A percentile compares a stretch with the other conserved stretches of the same genome.
phyloP scores from a whole-genome alignment of 371 early-diverging fungal species.

The Rhizopus stolonifer region DNA sequence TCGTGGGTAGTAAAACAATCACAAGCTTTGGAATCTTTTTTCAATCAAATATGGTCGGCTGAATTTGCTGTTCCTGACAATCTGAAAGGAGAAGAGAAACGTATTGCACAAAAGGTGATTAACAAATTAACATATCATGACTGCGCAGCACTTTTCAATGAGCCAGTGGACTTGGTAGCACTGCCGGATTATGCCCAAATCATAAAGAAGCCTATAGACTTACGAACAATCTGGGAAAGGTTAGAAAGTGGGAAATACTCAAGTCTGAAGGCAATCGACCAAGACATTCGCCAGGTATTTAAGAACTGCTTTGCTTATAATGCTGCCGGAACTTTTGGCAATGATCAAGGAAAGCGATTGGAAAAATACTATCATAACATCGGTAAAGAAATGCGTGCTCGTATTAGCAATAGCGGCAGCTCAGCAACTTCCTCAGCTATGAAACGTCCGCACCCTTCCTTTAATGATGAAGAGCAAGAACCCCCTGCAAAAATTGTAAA shows the following conservation, averaged over 20 bases:
- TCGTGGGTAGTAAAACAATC: constrained; percentile 48
- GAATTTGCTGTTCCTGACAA: constrained; percentile 41
- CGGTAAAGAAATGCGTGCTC: constrained; percentile 45
- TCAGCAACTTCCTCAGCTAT: neutral
- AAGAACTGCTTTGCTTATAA: constrained; percentile 94
- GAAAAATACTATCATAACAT: constrained; percentile 62
- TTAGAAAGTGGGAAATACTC: constrained; percentile 65
- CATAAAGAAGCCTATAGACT: constrained; percentile 95
- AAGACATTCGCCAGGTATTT: constrained; percentile 68
- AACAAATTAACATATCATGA: constrained; percentile 41
- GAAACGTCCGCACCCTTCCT: constrained; percentile 3
- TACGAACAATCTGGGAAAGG: constrained; percentile 84
- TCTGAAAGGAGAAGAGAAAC: constrained; percentile 38
- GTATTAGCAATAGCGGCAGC: constrained; percentile 4
- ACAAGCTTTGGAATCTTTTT: constrained; percentile 35
- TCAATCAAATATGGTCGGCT: constrained; percentile 40
- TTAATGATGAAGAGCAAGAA: neutral
- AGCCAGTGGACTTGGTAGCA: constrained; percentile 89
- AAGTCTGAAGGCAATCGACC: constrained; percentile 47
- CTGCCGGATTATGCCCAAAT: constrained; percentile 86
- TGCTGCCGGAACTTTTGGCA: constrained; percentile 74
- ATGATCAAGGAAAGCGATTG: constrained; percentile 70
- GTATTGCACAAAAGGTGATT: constrained; percentile 37
- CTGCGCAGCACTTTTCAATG: constrained; percentile 57
- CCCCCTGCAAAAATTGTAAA: constrained; percentile 5